Conservation (phyloP, 2,329 filamentous ascomycete species). For the Calonectria hawksworthii region DNA sequence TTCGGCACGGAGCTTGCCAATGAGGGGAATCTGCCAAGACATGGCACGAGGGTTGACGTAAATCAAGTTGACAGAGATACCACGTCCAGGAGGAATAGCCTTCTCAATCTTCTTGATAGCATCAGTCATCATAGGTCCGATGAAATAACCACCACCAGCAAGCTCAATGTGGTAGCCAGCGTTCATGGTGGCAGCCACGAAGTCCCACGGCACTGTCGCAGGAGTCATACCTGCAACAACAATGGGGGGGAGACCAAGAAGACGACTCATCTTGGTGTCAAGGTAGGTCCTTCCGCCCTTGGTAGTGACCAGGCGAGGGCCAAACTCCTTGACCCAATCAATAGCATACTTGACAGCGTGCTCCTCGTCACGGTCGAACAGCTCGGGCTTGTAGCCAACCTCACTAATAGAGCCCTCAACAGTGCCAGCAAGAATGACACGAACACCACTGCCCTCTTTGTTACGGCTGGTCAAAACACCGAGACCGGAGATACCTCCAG, state of each 20-base stretch:
- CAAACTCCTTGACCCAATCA: slow-evolving; percentile 98
- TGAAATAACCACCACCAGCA: slow-evolving; percentile 91
- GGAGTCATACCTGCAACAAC: slow-evolving; percentile 97
- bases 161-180: slow-evolving; percentile 95
- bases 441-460: slow-evolving; percentile 98
- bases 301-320: slow-evolving; percentile 91
- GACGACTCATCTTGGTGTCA: slow-evolving; percentile 94
- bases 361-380: slow-evolving; percentile 96
- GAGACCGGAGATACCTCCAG: slow-evolving; percentile 95
- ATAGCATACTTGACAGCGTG: slow-evolving; percentile 95
- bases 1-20: slow-evolving; percentile 83
- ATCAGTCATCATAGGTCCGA: slow-evolving; percentile 84
- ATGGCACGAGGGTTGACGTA: slow-evolving; percentile 92
- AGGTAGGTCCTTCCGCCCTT: slow-evolving; percentile 91
- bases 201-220: slow-evolving; percentile 89
- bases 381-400: slow-evolving; percentile 96
- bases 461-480: slow-evolving; percentile 97
- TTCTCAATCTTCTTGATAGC: slow-evolving; percentile 89
- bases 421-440: slow-evolving; percentile 94
- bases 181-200: slow-evolving; percentile 93
- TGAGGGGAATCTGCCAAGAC: slow-evolving; percentile 91
- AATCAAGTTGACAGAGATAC: slow-evolving; percentile 91
- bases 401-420: slow-evolving; percentile 91
- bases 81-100: slow-evolving; percentile 85
- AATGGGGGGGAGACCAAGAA: slow-evolving; percentile 87